Conservation (phyloP, 1,284 basidiomycete species). For the Apiotrichum sp. region DNA sequence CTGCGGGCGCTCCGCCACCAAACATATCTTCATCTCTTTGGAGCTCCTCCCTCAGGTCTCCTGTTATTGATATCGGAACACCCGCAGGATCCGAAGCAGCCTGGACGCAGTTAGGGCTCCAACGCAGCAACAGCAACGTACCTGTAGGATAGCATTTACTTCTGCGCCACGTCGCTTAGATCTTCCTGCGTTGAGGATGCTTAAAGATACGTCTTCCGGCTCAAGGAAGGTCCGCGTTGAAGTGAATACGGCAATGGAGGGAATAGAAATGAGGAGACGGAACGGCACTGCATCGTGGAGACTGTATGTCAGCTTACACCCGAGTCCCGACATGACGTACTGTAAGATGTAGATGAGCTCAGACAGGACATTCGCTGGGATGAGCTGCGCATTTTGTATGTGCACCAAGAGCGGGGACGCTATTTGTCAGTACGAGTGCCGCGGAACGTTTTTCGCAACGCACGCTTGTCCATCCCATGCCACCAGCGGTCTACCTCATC, state of each 20-base stretch:
- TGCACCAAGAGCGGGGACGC: constrained; percentile 27
- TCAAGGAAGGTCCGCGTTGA: constrained; percentile 29
- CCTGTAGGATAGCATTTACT: constrained; percentile 28
- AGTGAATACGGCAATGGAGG: constrained; percentile 28
- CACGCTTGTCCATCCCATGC: background rate
- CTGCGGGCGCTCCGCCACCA: constrained; percentile 24
- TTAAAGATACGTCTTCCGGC: constrained; percentile 30
- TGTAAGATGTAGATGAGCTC: constrained; percentile 37
- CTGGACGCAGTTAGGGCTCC: background rate
- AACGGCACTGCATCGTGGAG: constrained; percentile 26
- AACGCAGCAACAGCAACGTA: constrained; percentile 5
- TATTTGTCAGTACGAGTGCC: constrained; percentile 5
- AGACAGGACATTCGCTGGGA: constrained; percentile 22
- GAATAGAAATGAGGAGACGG: constrained; percentile 34
- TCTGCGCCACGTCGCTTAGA: constrained; percentile 13
- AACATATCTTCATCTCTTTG: constrained; percentile 20
- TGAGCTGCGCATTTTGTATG: constrained; percentile 34
- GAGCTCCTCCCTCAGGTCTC: constrained; percentile 26
- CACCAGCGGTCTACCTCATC: constrained; percentile 39
- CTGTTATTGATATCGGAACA: constrained; percentile 17
- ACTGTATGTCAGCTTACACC: constrained; percentile 6
- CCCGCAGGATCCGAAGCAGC: constrained; percentile 2
- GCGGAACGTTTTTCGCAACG: too few species aligned
- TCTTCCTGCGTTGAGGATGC: constrained; percentile 22
- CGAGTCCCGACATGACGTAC: constrained; percentile 14